phyloP scores from a whole-genome alignment of 2,329 filamentous ascomycete genomes.

The Albophoma yamanashiensis region DNA sequence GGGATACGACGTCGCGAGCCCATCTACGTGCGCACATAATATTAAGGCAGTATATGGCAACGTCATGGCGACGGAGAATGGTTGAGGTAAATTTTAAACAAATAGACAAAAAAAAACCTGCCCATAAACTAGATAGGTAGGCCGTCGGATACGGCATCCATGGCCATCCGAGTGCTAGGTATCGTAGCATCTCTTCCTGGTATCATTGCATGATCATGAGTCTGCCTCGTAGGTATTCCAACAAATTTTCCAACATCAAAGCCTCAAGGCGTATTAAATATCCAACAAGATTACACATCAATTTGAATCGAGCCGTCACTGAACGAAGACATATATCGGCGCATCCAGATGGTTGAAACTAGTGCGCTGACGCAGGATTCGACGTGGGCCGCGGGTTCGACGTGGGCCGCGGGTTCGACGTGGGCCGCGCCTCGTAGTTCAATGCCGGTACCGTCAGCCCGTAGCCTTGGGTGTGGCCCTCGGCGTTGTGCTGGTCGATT shows the following conservation, averaged over 20 bases:
- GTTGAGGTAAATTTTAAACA: not conserved
- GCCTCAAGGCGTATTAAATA: not conserved
- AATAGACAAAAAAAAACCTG: too few species aligned
- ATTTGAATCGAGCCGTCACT: not conserved
- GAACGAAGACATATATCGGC: not conserved
- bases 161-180: not conserved
- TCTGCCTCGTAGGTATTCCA: not conserved
- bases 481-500: slow-evolving; percentile 69
- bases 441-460: slow-evolving; percentile 76
- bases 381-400: too few species aligned
- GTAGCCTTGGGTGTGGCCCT: slow-evolving; percentile 73
- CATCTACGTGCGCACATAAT: too few species aligned
- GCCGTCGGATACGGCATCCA: not conserved
- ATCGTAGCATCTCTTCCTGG: not conserved
- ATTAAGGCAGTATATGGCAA: too few species aligned
- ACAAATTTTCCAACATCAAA: not conserved
- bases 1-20: not conserved
- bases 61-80: not conserved
- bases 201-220: not conserved
- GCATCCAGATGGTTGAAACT: not conserved
- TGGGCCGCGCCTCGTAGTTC: slow-evolving; percentile 17
- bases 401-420: too few species aligned
- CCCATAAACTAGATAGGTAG: not conserved
- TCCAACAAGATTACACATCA: not conserved
- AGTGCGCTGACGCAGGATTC: slow-evolving; percentile 1